These are phyloP conservation scores for Chlamydomonas incerta DNA, from an alignment of 139 green algal genomes.

Conservation along the genomic window DNA sequence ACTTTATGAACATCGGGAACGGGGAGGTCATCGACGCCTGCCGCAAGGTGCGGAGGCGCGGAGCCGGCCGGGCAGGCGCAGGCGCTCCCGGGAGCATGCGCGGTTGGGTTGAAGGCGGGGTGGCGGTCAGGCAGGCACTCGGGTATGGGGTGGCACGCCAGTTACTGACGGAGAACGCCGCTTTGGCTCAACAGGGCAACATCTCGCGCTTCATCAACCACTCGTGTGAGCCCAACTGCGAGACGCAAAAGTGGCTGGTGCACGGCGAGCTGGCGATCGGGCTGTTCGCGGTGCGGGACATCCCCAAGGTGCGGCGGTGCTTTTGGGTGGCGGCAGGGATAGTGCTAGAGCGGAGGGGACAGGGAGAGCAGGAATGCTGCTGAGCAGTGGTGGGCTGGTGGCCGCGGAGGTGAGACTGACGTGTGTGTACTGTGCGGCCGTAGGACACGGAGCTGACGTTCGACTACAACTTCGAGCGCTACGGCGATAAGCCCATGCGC, in stretches of 20 bases:
- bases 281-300: conserved; percentile 86
- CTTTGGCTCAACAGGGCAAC: conserved; percentile 95
- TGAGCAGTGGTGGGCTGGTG: no score
- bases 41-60: conserved; percentile 79
- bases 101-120: neutral
- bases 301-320: conserved; percentile 47
- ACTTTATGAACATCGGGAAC: conserved; percentile 99
- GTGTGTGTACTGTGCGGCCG: no score
- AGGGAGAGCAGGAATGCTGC: no score
- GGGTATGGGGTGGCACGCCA: neutral
- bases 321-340: neutral
- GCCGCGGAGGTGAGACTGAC: no score
- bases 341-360: no score
- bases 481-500: conserved; percentile 87
- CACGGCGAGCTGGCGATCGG: conserved; percentile 96
- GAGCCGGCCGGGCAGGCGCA: no score
- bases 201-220: conserved; percentile 98
- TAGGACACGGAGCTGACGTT: conserved; percentile 94
- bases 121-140: no score
- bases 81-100: no score
- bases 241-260: conserved; percentile 99
- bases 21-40: conserved; percentile 97
- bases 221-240: conserved; percentile 97
- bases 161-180: neutral
- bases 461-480: conserved; percentile 99